Evolutionary conservation across 2,329 filamentous ascomycete species (phyloP).

Genomic region (Fusarium sarcochroum): DNA sequence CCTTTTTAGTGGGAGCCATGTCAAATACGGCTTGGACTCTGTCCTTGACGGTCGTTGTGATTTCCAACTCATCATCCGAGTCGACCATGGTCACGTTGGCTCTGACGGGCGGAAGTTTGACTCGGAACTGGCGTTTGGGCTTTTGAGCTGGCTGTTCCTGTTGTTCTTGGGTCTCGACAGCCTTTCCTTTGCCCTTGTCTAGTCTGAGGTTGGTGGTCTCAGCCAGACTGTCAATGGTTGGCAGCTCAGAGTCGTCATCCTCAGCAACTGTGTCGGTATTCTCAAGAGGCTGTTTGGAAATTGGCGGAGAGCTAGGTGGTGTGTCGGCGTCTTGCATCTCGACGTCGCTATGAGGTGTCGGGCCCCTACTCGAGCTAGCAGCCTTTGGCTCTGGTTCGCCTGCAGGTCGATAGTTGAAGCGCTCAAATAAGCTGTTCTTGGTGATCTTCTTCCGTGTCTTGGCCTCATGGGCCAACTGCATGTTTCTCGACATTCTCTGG

Average conservation of each 20-base stretch:
- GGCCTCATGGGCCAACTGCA: slow-evolving; percentile 91
- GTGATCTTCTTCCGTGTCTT: slow-evolving; percentile 93
- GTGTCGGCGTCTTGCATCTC: slow-evolving; percentile 70
- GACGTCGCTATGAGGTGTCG: slow-evolving; percentile 66
- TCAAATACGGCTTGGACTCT: slow-evolving; percentile 77
- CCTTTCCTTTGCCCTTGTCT: slow-evolving; percentile 75
- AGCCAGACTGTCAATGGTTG: slow-evolving; percentile 56
- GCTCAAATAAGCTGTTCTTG: slow-evolving; percentile 84
- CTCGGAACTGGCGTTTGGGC: slow-evolving; percentile 64
- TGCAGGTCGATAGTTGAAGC: slow-evolving; percentile 79
- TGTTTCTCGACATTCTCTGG: slow-evolving; percentile 88
- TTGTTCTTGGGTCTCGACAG: slow-evolving; percentile 42
- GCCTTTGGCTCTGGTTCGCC: slow-evolving; percentile 55
- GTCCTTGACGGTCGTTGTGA: slow-evolving; percentile 65
- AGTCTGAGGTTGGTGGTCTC: slow-evolving; percentile 51
- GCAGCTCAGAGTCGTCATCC: slow-evolving; percentile 37
- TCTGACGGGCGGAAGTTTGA: slow-evolving; percentile 61
- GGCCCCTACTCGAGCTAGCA: slow-evolving; percentile 69
- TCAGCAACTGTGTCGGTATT: slow-evolving; percentile 15
- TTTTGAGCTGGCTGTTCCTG: slow-evolving; percentile 47
- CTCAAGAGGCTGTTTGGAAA: slow-evolving; percentile 50
- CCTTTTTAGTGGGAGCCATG: slow-evolving; percentile 72
- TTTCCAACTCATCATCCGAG: slow-evolving; percentile 75
- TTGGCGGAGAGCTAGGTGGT: slow-evolving; percentile 79
- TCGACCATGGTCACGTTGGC: slow-evolving; percentile 58